Evolutionary conservation across 2,329 filamentous ascomycete species (phyloP), one percentile per base, ranked within the genome.

Genomic region (Arthrinium phaeospermum): DNA sequence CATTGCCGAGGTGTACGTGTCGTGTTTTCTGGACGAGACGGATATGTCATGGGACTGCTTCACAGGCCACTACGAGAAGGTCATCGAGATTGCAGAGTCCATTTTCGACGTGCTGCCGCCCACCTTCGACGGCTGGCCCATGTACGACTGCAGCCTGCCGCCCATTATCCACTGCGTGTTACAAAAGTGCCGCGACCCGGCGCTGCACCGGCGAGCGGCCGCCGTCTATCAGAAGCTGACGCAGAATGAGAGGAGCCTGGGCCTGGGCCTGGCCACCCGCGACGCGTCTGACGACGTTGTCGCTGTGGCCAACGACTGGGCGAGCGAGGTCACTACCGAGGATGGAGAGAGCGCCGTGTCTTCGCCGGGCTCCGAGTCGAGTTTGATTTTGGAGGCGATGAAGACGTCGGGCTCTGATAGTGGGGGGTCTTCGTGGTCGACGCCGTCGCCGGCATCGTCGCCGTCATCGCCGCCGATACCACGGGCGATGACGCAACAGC

Each of bases 91-190:
- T 10, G 34, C 68, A 12, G 68, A 70, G 46, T 47, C 24, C 19
- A 44, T 70, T 22, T 19, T 70, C n/a, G 68, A 24, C 34, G 68
- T 47, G 12, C 24, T 70, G n/a, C 67, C 67, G 41, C 67, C 67
- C 7, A n/a, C n/a, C 67, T 46, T 68, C 24, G 41, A 68, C 47
- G 68, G 47, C 68, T 70, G 68, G 68, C 68, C 68, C 47, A 70
- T 70, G 68, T 53, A 53, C 34, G 68, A 70, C 10, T 51, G 47
- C 47, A 70, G 34, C 10, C 47, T 70, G 10, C 37, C 68, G 34
- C 68, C 68, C 34, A 57, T 70, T 6, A 41, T 70, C 8, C 68
- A 57, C 68, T 53, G 68, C 68, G 47, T 70, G 46, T 30, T 70
- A 13, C 68, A 70, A n/a, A 51, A 51, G 47, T 70, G 46, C 46